These are phyloP conservation scores for Nicotiana tabacum DNA, from an alignment of 257 asterid species.

Conservation along the genomic window DNA sequence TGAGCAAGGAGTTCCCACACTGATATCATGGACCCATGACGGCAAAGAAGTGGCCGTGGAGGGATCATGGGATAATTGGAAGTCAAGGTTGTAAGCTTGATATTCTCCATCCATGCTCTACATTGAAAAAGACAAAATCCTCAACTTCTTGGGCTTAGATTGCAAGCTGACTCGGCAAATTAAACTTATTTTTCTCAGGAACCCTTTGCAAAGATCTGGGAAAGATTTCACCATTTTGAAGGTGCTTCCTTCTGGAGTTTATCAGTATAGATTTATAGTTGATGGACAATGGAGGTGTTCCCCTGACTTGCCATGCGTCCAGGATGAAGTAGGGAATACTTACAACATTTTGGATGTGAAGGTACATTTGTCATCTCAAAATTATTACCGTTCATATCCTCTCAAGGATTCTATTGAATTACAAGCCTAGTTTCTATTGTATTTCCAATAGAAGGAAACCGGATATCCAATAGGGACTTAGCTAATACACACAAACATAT, in stretches of 20 bases:
- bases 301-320: conserved; percentile 73
- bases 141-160: conserved; percentile 2
- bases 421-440: background rate
- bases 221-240: conserved; percentile 97
- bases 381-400: background rate
- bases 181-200: conserved; percentile 41
- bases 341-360: conserved; percentile 83
- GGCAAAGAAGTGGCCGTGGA: conserved; percentile 86
- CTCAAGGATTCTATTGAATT: background rate
- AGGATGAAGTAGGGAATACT: conserved; percentile 81
- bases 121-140: background rate
- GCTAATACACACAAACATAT: background rate
- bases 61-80: conserved; percentile 99
- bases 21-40: conserved; percentile 85
- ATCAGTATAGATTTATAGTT: conserved; percentile 80
- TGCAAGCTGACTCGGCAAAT: conserved; percentile 16
- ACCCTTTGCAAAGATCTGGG: conserved; percentile 83
- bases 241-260: conserved; percentile 93
- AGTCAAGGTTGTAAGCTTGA: conserved; percentile 48
- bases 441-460: background rate
- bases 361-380: conserved; percentile 30
- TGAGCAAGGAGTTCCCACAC: conserved; percentile 87
- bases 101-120: background rate
- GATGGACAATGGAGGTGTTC: conserved; percentile 91
- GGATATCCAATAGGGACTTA: background rate